Conservation (phyloP, 257 asterid species). For the Echium plantagineum region DNA sequence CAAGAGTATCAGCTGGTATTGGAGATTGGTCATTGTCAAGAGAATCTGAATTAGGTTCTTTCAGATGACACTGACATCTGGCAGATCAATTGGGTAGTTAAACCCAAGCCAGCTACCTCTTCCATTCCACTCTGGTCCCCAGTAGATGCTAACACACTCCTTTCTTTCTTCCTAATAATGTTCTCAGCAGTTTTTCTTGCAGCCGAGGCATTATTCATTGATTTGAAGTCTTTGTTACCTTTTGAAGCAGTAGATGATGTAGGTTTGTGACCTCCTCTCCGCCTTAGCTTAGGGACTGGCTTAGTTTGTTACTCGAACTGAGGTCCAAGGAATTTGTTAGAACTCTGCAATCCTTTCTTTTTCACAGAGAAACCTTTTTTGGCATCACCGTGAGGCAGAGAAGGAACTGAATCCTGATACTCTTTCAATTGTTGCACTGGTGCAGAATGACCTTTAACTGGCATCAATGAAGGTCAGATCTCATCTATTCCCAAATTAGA, state of each 20-base stretch:
- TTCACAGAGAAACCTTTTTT: constrained; percentile 18
- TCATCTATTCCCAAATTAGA: constrained; percentile 15
- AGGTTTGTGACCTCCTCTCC: constrained; percentile 35
- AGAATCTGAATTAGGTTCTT: constrained; percentile 26
- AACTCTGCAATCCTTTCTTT: constrained; percentile 20
- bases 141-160: constrained; percentile 25
- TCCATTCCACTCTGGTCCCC: constrained; percentile 13
- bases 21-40: constrained; percentile 14
- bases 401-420: constrained; percentile 16
- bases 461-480: constrained; percentile 12
- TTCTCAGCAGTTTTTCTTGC: constrained; percentile 56
- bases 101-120: constrained; percentile 21
- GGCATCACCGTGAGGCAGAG: constrained; percentile 12
- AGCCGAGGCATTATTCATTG: constrained; percentile 35
- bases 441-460: constrained; percentile 19
- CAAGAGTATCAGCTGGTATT: constrained; percentile 12
- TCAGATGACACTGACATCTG: constrained; percentile 72
- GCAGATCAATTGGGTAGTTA: constrained; percentile 42
- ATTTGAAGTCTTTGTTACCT: constrained; percentile 37
- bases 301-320: constrained; percentile 32
- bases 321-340: constrained; percentile 20
- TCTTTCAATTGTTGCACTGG: constrained; percentile 18
- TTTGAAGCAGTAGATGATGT: constrained; percentile 38
- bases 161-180: constrained; percentile 38
- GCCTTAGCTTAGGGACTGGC: constrained; percentile 39